Percentiles rank a stretch among this genome's conserved stretches.
These are phyloP conservation scores for Microthlaspi erraticum DNA, from an alignment of 345 rosid species.

Conservation along the genomic window DNA sequence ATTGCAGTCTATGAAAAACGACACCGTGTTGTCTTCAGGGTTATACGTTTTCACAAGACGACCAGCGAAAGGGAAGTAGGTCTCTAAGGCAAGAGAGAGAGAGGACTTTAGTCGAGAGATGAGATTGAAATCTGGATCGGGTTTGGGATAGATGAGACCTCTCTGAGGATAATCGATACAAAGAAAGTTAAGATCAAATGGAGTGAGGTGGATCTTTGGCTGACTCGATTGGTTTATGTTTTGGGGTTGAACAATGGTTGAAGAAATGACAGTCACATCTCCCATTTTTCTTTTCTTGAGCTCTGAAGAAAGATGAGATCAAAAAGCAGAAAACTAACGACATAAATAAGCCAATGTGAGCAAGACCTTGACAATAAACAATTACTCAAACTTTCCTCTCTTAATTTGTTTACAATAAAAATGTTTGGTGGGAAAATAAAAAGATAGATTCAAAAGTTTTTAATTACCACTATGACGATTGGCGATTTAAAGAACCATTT, in stretches of 20 bases:
- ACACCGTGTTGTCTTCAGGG: conserved; percentile 37
- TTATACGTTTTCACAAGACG: conserved; percentile 14
- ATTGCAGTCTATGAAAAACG: conserved; percentile 27
- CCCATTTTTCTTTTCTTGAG: neutral
- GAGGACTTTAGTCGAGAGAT: conserved; percentile 4
- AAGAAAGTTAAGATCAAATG: conserved; percentile 31
- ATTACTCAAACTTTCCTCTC: too few relatives aligned
- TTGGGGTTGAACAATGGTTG: conserved; percentile 8
- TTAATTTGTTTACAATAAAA: too few relatives aligned
- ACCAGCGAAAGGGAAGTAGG: conserved; percentile 33
- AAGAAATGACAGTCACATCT: neutral
- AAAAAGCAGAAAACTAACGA: too few relatives aligned
- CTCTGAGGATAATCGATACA: conserved; percentile 21
- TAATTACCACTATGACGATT: too few relatives aligned
- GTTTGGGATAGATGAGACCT: conserved; percentile 35
- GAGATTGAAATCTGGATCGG: neutral
- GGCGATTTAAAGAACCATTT: too few relatives aligned
- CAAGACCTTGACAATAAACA: too few relatives aligned
- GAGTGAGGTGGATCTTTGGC: conserved; percentile 34
- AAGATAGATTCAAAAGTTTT: too few relatives aligned
- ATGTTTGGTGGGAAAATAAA: too few relatives aligned
- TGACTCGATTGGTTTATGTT: conserved; percentile 7
- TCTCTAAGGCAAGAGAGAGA: conserved; percentile 18
- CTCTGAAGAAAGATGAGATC: neutral
- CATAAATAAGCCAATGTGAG: too few relatives aligned